Evolutionary conservation across 2,329 filamentous ascomycete genomes (phyloP).

Genomic region (Cytospora mali): DNA sequence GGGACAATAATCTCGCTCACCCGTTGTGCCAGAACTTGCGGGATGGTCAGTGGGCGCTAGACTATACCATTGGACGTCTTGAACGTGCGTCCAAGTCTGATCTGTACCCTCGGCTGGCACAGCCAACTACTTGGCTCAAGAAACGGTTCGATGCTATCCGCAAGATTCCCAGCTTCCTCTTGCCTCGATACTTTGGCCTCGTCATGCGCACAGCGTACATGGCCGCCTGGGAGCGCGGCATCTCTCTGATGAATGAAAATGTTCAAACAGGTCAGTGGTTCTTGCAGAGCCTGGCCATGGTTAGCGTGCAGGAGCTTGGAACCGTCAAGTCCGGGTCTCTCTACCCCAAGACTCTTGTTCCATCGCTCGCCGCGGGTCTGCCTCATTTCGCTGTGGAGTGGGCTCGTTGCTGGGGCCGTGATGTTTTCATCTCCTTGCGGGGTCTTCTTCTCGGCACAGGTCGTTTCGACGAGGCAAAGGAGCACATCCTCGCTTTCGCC

Average conservation of each 20-base stretch:
- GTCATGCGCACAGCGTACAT: conserved; percentile 86
- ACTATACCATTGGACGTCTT: conserved; percentile 81
- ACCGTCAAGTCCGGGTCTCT: conserved; percentile 88
- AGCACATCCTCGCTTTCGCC: conserved; percentile 93
- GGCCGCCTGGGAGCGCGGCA: conserved; percentile 75
- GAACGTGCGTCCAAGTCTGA: conserved; percentile 68
- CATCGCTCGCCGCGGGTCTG: conserved; percentile 86
- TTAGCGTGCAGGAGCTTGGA: conserved; percentile 89
- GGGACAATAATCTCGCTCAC: conserved; percentile 88
- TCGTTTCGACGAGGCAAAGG: conserved; percentile 82
- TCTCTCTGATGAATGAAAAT: conserved; percentile 78
- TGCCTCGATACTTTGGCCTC: conserved; percentile 91
- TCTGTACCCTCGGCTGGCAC: conserved; percentile 63
- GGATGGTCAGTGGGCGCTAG: conserved; percentile 87
- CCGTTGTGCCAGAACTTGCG: conserved; percentile 91
- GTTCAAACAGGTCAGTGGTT: conserved; percentile 85
- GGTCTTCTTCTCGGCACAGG: conserved; percentile 91
- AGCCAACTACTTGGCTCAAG: conserved; percentile 76
- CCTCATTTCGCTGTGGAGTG: conserved; percentile 93
- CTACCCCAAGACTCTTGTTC: conserved; percentile 82
- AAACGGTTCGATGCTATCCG: conserved; percentile 85
- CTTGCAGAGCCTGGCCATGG: conserved; percentile 83
- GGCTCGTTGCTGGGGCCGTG: conserved; percentile 96
- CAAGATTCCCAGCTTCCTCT: conserved; percentile 81
- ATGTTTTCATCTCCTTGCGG: conserved; percentile 93